Evolutionary conservation across 2,329 filamentous ascomycete genomes (phyloP).

Genomic region (Ceratocystis cubensis): DNA sequence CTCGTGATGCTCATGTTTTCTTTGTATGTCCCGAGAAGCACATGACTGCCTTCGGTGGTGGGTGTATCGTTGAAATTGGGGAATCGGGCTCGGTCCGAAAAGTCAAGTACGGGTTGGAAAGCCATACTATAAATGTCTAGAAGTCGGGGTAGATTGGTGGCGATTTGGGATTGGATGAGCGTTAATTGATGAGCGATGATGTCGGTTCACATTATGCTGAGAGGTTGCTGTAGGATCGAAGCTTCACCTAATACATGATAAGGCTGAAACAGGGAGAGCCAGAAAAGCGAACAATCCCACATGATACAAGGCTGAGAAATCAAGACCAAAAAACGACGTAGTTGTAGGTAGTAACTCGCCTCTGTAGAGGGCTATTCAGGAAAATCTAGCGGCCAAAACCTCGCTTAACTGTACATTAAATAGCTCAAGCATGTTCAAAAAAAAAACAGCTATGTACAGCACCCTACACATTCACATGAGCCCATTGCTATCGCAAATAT

Average conservation of each 20-base stretch:
- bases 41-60: constrained; percentile 14
- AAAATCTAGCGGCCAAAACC: background rate
- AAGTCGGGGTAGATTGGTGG: background rate
- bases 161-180: background rate
- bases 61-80: constrained; percentile 29
- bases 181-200: background rate
- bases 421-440: background rate
- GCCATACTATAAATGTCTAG: background rate
- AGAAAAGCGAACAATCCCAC: background rate
- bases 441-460: background rate
- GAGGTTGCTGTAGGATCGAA: background rate
- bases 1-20: constrained; percentile 39
- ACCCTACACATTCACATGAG: constrained; percentile 18
- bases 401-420: background rate
- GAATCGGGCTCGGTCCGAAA: constrained; percentile 28
- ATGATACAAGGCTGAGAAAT: background rate
- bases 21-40: constrained; percentile 33
- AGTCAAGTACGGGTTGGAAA: constrained; percentile 23
- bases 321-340: too few relatives aligned
- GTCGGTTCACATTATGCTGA: background rate
- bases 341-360: too few relatives aligned
- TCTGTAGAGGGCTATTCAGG: too few relatives aligned
- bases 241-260: background rate
- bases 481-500: constrained; percentile 31
- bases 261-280: constrained; percentile 7